Evolutionary conservation across 1,284 basidiomycete genomes (phyloP).

Genomic region (Boletellus deceptivus): DNA sequence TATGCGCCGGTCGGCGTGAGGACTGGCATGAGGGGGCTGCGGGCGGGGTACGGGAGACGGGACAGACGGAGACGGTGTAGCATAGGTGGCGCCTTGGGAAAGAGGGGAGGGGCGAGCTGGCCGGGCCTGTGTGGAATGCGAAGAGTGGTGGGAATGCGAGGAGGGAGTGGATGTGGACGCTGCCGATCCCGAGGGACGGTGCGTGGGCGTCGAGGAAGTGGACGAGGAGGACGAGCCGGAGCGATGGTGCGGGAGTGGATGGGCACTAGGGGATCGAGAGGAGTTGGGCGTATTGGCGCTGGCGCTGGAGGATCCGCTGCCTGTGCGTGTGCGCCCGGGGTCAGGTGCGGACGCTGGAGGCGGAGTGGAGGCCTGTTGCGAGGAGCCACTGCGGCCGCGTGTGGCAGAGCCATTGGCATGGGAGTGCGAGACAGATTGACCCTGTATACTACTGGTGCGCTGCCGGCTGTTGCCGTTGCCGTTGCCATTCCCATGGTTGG

Average conservation of each 20-base stretch:
- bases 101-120: slow-evolving; percentile 72
- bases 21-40: slow-evolving; percentile 12
- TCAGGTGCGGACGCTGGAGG: slow-evolving; percentile 18
- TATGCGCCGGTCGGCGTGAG: slow-evolving; percentile 63
- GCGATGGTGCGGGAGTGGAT: slow-evolving; percentile 41
- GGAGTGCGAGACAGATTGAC: slow-evolving; percentile 37
- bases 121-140: slow-evolving; percentile 44
- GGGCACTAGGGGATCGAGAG: slow-evolving; percentile 35
- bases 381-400: slow-evolving; percentile 33
- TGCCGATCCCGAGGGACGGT: slow-evolving; percentile 35
- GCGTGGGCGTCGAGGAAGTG: slow-evolving; percentile 15
- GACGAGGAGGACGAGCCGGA: slow-evolving; percentile 48
- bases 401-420: slow-evolving; percentile 37
- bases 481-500: slow-evolving; percentile 33
- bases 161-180: slow-evolving; percentile 38
- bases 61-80: slow-evolving; percentile 32
- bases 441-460: slow-evolving; percentile 63
- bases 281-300: slow-evolving; percentile 27
- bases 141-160: slow-evolving; percentile 32
- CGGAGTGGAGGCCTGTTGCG: not conserved
- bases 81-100: slow-evolving; percentile 62
- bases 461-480: slow-evolving; percentile 37
- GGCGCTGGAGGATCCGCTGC: slow-evolving; percentile 39
- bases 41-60: slow-evolving; percentile 10
- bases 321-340: slow-evolving; percentile 40